Evolutionary conservation across 2,329 filamentous ascomycete species (phyloP).

Genomic region (Rhinocladiella similis): DNA sequence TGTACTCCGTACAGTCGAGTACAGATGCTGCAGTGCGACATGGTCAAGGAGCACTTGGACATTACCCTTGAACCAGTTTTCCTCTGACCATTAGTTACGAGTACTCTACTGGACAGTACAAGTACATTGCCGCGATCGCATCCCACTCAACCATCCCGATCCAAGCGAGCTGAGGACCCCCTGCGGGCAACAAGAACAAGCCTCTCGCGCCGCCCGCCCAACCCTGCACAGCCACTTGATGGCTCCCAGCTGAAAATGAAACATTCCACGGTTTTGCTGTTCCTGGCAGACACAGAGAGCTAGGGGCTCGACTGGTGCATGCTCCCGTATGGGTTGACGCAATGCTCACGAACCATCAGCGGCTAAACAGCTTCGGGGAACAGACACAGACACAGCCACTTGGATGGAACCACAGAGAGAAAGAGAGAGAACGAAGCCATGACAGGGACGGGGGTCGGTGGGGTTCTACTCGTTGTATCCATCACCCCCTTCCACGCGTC

Average conservation of each 20-base stretch:
- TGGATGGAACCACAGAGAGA: background rate
- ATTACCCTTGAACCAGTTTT: too few relatives aligned
- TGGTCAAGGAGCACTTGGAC: too few relatives aligned
- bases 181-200: background rate
- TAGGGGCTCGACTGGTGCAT: background rate
- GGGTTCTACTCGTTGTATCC: background rate
- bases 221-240: background rate
- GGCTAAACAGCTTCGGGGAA: background rate
- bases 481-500: background rate
- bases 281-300: background rate
- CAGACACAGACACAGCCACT: too few relatives aligned
- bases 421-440: background rate
- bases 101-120: too few relatives aligned
- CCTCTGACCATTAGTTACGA: too few relatives aligned
- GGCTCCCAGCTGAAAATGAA: background rate
- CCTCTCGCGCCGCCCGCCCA: too few relatives aligned
- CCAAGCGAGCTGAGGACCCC: background rate
- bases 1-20: too few relatives aligned
- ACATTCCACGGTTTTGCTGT: slow-evolving; percentile 1
- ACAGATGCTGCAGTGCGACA: too few relatives aligned
- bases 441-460: background rate
- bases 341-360: too few relatives aligned
- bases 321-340: background rate
- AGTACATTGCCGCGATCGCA: too few relatives aligned
- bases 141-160: too few relatives aligned